phyloP scores from a whole-genome alignment of 306 rosid species.

The Cicer pinnatifidum region DNA sequence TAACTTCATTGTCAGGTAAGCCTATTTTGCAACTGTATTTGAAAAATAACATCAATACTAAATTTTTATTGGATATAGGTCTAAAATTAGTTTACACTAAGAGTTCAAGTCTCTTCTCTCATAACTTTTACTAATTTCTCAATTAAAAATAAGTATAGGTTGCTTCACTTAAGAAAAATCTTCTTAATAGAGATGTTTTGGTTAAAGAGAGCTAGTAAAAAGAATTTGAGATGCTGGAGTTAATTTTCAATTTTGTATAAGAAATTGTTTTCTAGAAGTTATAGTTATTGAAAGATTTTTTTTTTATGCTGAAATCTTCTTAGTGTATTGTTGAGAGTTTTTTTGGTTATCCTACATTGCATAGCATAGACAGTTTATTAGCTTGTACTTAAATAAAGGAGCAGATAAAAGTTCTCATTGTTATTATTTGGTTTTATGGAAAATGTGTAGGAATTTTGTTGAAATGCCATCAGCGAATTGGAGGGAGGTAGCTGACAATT shows the following conservation, averaged over 20 bases:
- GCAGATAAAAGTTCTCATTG: slow-evolving; percentile 12
- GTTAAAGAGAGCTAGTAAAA: background rate
- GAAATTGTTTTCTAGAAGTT: background rate
- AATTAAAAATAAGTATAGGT: background rate
- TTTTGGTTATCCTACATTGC: background rate
- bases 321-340: background rate
- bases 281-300: background rate
- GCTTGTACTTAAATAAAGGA: background rate
- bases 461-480: slow-evolving; percentile 95
- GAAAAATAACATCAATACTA: background rate
- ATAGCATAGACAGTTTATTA: background rate
- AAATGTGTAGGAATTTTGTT: slow-evolving; percentile 64
- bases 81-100: background rate
- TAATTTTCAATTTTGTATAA: background rate
- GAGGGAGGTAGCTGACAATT: slow-evolving; percentile 96
- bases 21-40: background rate
- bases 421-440: slow-evolving; percentile 5
- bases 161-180: background rate
- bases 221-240: background rate
- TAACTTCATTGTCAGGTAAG: background rate
- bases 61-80: background rate
- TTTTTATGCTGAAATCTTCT: background rate
- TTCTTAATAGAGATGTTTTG: background rate
- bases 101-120: background rate
- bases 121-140: background rate